Evolutionary conservation across 768 basidiomycete species (phyloP).

Genomic region (Amylocystis lapponica): DNA sequence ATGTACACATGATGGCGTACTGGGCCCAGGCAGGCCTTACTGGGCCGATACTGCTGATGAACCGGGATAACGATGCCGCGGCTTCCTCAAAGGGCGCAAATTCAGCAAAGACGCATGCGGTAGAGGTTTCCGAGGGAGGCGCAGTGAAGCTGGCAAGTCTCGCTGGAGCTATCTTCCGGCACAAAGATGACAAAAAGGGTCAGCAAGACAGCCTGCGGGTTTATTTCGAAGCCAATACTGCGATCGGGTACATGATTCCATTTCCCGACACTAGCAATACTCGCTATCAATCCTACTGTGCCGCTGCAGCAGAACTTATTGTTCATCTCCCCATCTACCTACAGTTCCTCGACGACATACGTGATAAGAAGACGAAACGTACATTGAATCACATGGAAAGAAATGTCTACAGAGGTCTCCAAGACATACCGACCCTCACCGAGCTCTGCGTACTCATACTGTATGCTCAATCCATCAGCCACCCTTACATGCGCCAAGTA

Average conservation of each 20-base stretch:
- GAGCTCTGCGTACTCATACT: too few species aligned
- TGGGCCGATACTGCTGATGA: too few species aligned
- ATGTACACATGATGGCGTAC: too few species aligned
- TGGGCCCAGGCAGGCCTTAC: too few species aligned
- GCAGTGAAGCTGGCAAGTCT: conserved; percentile 22
- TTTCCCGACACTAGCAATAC: conserved; percentile 35
- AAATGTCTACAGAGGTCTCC: conserved; percentile 10
- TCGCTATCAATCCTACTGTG: conserved; percentile 27
- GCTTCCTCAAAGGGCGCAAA: too few species aligned
- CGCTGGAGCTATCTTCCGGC: conserved; percentile 24
- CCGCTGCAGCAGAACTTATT: conserved; percentile 24
- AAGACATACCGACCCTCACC: conserved; percentile 11
- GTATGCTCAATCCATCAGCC: too few species aligned
- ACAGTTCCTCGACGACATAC: conserved; percentile 12
- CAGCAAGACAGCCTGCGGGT: conserved; percentile 24
- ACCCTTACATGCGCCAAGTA: too few species aligned
- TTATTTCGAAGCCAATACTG: conserved; percentile 18
- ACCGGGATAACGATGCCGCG: too few species aligned
- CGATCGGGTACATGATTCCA: conserved; percentile 10
- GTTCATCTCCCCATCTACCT: conserved; percentile 18
- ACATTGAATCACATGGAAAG: conserved; percentile 30
- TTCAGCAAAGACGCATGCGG: too few species aligned
- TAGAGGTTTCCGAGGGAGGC: conserved; percentile 13
- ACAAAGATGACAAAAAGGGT: conserved; percentile 33
- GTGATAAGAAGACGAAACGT: conserved; percentile 21